phyloP scores from a whole-genome alignment of 176 grass and related monocot genomes.

The Zea mays region Zm-B73-REFERENCE-NAM-5.0 NC_050101.1:90258501-90259000 shows the following conservation, averaged over 20 bases:
- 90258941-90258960: constrained; percentile 96
- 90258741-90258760: not conserved
- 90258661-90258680: too few species aligned
- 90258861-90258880: constrained; percentile 76
- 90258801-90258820: constrained; percentile 17
- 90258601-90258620: constrained; percentile 5
- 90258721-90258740: not conserved
- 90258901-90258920: constrained; percentile 99
- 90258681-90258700: not conserved
- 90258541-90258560: not conserved
- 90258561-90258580: not conserved
- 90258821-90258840: constrained; percentile 29
- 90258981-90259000: constrained; percentile 71
- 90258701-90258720: not conserved
- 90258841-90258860: constrained; percentile 58
- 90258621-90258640: not conserved
- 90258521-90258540: not conserved
- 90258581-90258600: not conserved
- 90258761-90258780: not conserved
- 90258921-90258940: constrained; percentile 93
- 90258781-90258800: constrained; percentile 6
- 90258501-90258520: not conserved
- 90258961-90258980: constrained; percentile 86
- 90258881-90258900: constrained; percentile 90
- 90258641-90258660: too few species aligned